These are phyloP conservation scores for Purpureocillium lavendulum DNA, from an alignment of 2,329 filamentous ascomycete species.

Conservation along the genomic window DNA sequence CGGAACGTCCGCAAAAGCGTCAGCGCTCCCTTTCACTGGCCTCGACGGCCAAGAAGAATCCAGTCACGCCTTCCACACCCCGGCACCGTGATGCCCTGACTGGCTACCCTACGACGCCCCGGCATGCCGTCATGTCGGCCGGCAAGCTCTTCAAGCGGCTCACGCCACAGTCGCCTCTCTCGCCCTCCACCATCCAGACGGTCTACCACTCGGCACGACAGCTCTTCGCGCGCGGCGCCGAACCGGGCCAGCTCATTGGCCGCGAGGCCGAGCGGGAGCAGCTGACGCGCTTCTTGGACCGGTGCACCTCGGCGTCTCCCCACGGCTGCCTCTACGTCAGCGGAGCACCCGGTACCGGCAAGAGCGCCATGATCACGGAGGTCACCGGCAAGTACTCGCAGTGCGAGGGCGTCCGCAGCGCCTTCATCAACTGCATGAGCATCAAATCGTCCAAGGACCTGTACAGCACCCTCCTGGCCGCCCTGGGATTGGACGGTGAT, in stretches of 20 bases:
- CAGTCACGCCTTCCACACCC: constrained; percentile 64
- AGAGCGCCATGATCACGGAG: constrained; percentile 86
- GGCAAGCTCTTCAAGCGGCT: constrained; percentile 69
- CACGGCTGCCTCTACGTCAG: constrained; percentile 90
- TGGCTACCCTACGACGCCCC: constrained; percentile 67
- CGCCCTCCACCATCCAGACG: constrained; percentile 60
- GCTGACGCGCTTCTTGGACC: constrained; percentile 59
- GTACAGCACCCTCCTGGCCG: constrained; percentile 68
- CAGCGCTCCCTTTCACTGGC: constrained; percentile 20
- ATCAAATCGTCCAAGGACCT: constrained; percentile 83
- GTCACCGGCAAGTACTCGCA: constrained; percentile 54
- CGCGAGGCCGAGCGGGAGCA: constrained; percentile 62
- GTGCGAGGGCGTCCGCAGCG: constrained; percentile 51
- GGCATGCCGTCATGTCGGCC: constrained; percentile 71
- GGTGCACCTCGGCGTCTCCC: constrained; percentile 48
- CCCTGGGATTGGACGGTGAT: constrained; percentile 52
- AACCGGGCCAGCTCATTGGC: constrained; percentile 67
- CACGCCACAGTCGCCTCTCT: constrained; percentile 67
- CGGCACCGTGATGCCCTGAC: constrained; percentile 72
- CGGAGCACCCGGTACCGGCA: constrained; percentile 91
- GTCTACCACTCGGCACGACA: constrained; percentile 84
- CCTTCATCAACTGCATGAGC: constrained; percentile 95
- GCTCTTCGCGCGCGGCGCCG: constrained; percentile 72
- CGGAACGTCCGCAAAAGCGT: constrained; percentile 19
- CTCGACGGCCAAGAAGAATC: constrained; percentile 31